Evolutionary conservation across 192 early-diverging fungal species (phyloP), one percentile per base, ranked within the genome.

Genomic region (Coemansia sp.): DNA sequence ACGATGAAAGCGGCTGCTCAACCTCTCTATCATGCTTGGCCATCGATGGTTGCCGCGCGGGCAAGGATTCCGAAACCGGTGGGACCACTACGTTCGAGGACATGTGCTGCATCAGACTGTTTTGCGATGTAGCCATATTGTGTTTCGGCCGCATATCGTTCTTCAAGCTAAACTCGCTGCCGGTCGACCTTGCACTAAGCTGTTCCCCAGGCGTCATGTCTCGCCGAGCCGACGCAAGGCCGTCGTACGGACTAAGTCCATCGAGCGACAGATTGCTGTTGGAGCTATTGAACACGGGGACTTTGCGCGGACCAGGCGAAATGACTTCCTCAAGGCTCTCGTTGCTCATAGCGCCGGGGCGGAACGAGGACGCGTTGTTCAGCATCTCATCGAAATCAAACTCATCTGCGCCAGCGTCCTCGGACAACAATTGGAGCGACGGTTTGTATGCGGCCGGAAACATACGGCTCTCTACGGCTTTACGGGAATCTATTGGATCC

Each of bases 331-430:
- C 67, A 16, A 59, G 20, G 43, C 57, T 48, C 21, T 67, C 64
- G 61, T 52, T 60, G 58, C 60, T 56, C 23, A 45, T 23, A 2
- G 59, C 45, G 42, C 45, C 10, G 39, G 42, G 52, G 26, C 64
- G 58, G n/a, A 43, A 31, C 30, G 42, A 25, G 9, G 77, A 59
- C 26, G 64, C 77, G 33, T 61, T 79, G 25, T 70, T 72, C 58
- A 80, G 65, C 64, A 80, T 74, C 20, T 67, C 59, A 39, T 73
- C 72, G 49, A 80, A 80, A 37, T 80, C 77, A 72, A 80, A 80
- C 33, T 80, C 77, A n/a, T 74, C 68, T 2, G 64, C 62, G 25
- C 31, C 66, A 29, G 28, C 48, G 7, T 74, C 72, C 37, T 73
- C 68, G 23, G 65, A 67, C 20, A 75, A 39, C 0, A 80, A 33